Conservation (phyloP, 179 eudicot species). For the Silene vulgaris region DNA sequence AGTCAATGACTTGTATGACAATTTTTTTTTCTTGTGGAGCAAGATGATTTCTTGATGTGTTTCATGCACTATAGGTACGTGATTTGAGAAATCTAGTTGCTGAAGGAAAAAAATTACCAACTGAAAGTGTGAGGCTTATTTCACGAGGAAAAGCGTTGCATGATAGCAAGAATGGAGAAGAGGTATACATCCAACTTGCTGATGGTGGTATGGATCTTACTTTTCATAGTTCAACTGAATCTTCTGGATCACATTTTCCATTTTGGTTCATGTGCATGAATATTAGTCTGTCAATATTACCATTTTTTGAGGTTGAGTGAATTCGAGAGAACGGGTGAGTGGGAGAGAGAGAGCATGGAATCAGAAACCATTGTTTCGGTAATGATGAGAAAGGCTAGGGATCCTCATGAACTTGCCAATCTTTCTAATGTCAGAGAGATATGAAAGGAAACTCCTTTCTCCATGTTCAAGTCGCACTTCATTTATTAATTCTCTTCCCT, state of each 20-base stretch:
- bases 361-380: no score
- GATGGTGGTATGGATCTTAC: constrained; percentile 57
- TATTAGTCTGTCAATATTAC: not conserved
- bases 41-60: constrained; percentile 1
- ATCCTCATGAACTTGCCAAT: not conserved
- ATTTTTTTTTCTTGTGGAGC: no score
- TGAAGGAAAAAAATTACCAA: constrained; percentile 40
- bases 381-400: no score
- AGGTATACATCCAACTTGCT: constrained; percentile 42
- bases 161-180: constrained; percentile 56
- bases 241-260: not conserved
- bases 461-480: no score
- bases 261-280: not conserved
- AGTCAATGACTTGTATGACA: not conserved
- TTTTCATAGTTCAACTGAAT: not conserved
- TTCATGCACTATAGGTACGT: constrained; percentile 42
- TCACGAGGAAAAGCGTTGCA: constrained; percentile 60
- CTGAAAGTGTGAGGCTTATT: constrained; percentile 66
- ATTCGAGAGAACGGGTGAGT: no score
- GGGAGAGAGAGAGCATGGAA: no score
- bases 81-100: constrained; percentile 73
- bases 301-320: not conserved
- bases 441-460: not conserved
- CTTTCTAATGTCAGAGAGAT: not conserved
- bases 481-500: no score